These are phyloP conservation scores for Vigna radiata DNA, from an alignment of 306 rosid genomes.

Conservation along the genomic window DNA sequence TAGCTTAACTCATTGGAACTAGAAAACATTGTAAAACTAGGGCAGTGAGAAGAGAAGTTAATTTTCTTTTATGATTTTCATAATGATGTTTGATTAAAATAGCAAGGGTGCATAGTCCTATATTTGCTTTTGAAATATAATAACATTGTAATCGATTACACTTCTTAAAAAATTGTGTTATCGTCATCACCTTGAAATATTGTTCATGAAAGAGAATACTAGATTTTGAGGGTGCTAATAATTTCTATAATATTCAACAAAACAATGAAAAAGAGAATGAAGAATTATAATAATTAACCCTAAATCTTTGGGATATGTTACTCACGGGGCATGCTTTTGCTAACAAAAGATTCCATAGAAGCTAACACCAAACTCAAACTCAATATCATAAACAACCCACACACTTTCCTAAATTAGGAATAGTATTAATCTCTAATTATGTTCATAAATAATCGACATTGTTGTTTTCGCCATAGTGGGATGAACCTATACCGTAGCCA, in stretches of 20 bases:
- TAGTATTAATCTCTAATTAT: not conserved
- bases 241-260: not conserved
- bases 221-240: not conserved
- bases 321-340: slow-evolving; percentile 7
- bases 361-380: not conserved
- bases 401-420: not conserved
- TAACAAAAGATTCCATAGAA: not conserved
- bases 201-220: not conserved
- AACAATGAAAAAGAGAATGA: not conserved
- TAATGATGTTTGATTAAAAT: not conserved
- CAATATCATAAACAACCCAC: not conserved
- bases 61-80: not conserved
- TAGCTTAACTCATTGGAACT: too few species aligned
- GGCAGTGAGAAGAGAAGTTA: too few species aligned
- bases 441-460: not conserved
- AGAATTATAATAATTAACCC: not conserved
- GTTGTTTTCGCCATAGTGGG: not conserved
- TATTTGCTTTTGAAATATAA: not conserved
- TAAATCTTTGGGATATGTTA: slow-evolving; percentile 25
- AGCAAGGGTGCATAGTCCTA: not conserved
- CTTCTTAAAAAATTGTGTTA: not conserved
- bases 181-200: not conserved
- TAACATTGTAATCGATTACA: not conserved
- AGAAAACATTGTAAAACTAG: too few species aligned
- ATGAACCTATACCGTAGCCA: not conserved